These are phyloP conservation scores for Scheffersomyces illinoinensis DNA, from an alignment of 1,139 yeast genomes.

Conservation along the genomic window DNA sequence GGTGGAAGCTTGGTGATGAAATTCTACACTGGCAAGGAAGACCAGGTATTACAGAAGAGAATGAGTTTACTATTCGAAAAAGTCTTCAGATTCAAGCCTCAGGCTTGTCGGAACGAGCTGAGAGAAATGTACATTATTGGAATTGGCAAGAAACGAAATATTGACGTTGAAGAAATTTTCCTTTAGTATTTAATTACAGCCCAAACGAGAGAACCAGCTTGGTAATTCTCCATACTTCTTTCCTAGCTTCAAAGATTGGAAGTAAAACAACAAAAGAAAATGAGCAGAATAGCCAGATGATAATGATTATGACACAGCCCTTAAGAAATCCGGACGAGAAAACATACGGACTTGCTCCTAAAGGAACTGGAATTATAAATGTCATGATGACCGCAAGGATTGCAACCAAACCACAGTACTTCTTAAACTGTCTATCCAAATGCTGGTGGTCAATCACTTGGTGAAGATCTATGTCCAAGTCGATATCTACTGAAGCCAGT, in stretches of 20 bases:
- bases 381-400: slow-evolving; percentile 13
- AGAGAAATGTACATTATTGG: slow-evolving; percentile 41
- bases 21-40: slow-evolving; percentile 45
- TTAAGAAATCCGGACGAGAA: slow-evolving; percentile 18
- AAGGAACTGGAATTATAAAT: slow-evolving; percentile 17
- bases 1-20: slow-evolving; percentile 44
- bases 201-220: background rate
- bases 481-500: slow-evolving; percentile 2
- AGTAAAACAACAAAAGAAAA: slow-evolving; percentile 16
- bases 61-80: slow-evolving; percentile 31
- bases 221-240: slow-evolving; percentile 11
- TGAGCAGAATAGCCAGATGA: slow-evolving; percentile 20
- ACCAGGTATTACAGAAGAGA: slow-evolving; percentile 23
- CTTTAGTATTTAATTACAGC: slow-evolving; percentile 10
- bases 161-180: slow-evolving; percentile 6
- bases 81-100: slow-evolving; percentile 36
- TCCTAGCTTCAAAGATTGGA: slow-evolving; percentile 17
- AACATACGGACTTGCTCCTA: slow-evolving; percentile 16
- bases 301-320: slow-evolving; percentile 16
- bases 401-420: slow-evolving; percentile 16
- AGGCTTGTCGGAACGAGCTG: slow-evolving; percentile 41
- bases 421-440: slow-evolving; percentile 17
- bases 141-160: slow-evolving; percentile 14
- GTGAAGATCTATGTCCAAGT: slow-evolving; percentile 9
- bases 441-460: slow-evolving; percentile 13